Evolutionary conservation across 2,329 filamentous ascomycete genomes (phyloP).

Genomic region (Coleophoma crateriformis): DNA sequence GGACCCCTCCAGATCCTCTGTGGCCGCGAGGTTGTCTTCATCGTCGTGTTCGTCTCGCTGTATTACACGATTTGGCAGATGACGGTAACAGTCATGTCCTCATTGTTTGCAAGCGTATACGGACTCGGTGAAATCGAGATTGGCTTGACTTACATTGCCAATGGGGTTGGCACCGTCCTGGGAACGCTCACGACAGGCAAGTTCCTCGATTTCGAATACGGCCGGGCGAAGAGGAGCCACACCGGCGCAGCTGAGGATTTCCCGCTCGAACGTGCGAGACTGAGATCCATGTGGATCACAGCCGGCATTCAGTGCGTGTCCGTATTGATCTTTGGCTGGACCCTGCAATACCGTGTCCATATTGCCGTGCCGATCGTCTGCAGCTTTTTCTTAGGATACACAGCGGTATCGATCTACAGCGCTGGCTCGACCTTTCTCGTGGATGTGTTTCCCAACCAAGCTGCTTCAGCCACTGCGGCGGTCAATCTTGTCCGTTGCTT

Average conservation of each 20-base stretch:
- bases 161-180: too few species aligned
- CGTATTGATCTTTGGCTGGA: constrained; percentile 1
- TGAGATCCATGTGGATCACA: too few species aligned
- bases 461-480: constrained; percentile 27
- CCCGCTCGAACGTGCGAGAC: too few species aligned
- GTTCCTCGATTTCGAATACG: too few species aligned
- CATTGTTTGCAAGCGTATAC: constrained; percentile 7
- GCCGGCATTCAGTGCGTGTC: too few species aligned
- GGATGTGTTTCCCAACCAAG: constrained; percentile 27
- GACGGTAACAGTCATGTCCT: constrained; percentile 16
- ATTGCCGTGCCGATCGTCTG: constrained; percentile 25
- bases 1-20: constrained; percentile 18
- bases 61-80: constrained; percentile 23
- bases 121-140: too few species aligned
- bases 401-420: constrained; percentile 27
- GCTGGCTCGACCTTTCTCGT: constrained; percentile 27
- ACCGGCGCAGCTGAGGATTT: too few species aligned
- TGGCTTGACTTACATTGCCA: too few species aligned
- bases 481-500: constrained; percentile 29
- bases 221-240: too few species aligned
- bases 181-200: too few species aligned
- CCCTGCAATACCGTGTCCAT: constrained; percentile 24
- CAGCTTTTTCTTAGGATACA: constrained; percentile 28
- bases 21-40: constrained; percentile 15
- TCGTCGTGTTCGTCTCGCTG: constrained; percentile 18